Conservation (phyloP, 2,329 filamentous ascomycete genomes). For the Plectosphaerella plurivora region DNA sequence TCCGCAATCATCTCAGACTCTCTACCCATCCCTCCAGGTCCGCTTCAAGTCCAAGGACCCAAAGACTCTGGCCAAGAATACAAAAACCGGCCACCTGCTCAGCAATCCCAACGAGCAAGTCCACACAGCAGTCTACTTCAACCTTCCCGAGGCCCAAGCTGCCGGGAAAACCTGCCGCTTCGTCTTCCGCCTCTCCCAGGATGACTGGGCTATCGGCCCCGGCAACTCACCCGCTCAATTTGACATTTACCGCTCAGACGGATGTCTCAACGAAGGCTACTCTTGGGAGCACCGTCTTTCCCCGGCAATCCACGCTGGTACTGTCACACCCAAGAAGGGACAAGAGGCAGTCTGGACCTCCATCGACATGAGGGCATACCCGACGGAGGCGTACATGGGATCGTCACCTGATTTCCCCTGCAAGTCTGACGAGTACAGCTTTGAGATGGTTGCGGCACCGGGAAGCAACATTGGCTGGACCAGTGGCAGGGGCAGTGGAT, state of each 20-base stretch:
- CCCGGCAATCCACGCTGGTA: not conserved
- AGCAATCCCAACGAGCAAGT: constrained; percentile 3
- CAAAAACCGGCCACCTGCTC: not conserved
- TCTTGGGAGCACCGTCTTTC: not conserved
- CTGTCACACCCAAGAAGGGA: not conserved
- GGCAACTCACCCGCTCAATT: not conserved
- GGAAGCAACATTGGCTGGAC: constrained; percentile 1
- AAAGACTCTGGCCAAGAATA: not conserved
- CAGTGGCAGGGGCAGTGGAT: not conserved
- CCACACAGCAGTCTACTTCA: constrained; percentile 1
- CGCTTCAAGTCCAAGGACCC: constrained; percentile 2
- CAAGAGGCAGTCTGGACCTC: not conserved
- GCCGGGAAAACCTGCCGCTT: constrained; percentile 1
- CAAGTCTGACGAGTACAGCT: not conserved
- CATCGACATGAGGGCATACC: constrained; percentile 1
- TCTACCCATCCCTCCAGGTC: constrained; percentile 1
- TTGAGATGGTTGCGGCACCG: not conserved
- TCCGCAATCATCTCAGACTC: not conserved
- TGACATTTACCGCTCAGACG: not conserved
- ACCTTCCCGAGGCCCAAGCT: not conserved
- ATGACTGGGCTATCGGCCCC: constrained; percentile 1
- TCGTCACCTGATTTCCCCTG: constrained; percentile 1
- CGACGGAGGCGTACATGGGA: not conserved
- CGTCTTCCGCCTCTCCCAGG: constrained; percentile 1
- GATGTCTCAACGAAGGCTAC: constrained; percentile 1